Evolutionary conservation across 148 eudicot species (phyloP).

Genomic region (Rhododendron mucronatum): DNA sequence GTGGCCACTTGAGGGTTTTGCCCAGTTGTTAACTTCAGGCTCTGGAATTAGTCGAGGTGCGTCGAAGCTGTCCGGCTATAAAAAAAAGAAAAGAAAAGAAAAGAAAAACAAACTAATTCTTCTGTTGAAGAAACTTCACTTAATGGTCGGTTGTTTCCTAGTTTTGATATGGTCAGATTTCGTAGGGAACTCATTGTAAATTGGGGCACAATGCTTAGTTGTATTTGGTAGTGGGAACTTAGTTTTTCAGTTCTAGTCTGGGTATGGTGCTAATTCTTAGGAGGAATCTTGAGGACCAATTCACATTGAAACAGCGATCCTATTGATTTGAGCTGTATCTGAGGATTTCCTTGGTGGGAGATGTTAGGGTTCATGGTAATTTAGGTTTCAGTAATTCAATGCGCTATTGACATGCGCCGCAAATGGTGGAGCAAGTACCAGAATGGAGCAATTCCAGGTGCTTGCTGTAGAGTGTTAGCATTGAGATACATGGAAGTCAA

Average conservation of each 20-base stretch:
- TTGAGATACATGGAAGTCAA: background rate
- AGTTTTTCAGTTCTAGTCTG: background rate
- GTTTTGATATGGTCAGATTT: background rate
- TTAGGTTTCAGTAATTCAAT: background rate
- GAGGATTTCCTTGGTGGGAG: background rate
- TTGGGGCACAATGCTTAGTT: background rate
- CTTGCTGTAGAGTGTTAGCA: background rate
- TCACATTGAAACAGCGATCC: background rate
- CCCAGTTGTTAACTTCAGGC: background rate
- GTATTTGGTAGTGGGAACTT: background rate
- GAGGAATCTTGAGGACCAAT: background rate
- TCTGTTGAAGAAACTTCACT: background rate
- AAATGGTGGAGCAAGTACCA: background rate
- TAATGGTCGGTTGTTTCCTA: background rate
- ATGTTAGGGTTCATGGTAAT: background rate
- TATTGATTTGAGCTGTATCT: background rate
- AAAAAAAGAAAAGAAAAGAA: no score
- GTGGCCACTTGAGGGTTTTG: background rate
- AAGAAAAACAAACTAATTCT: background rate
- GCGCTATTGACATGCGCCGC: background rate
- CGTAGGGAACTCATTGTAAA: background rate
- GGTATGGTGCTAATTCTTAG: background rate
- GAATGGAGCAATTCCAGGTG: background rate
- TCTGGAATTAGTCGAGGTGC: no score
- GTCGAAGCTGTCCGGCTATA: no score